Conservation (phyloP, 352 stramenopile species). For the Pythium coloratum region DNA sequence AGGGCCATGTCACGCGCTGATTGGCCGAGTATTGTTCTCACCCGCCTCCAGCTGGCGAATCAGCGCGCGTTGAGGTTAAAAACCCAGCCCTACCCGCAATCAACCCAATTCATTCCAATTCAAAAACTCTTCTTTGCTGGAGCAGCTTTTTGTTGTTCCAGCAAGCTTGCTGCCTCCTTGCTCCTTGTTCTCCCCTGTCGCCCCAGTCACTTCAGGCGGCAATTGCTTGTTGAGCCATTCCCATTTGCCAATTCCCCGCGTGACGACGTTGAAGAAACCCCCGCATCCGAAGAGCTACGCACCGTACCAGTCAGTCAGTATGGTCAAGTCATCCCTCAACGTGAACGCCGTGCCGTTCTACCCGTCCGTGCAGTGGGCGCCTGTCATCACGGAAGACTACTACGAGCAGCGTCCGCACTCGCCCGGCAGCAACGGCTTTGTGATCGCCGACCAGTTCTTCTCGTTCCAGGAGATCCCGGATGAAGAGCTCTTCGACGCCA, state of each 20-base stretch:
- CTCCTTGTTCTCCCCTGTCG: not conserved
- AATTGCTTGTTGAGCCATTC: slow-evolving; percentile 1
- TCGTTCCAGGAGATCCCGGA: slow-evolving; percentile 57
- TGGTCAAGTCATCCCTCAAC: slow-evolving; percentile 32
- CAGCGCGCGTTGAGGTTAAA: slow-evolving; percentile 26
- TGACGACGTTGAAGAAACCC: slow-evolving; percentile 6
- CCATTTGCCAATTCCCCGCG: slow-evolving; percentile 7
- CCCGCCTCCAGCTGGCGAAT: slow-evolving; percentile 17
- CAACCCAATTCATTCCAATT: not conserved
- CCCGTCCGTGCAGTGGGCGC: slow-evolving; percentile 55
- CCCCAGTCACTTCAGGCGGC: not conserved
- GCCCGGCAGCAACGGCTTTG: slow-evolving; percentile 57
- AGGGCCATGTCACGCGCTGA: not conserved
- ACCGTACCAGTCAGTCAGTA: not conserved
- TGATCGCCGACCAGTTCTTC: slow-evolving; percentile 61
- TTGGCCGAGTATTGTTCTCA: slow-evolving; percentile 20
- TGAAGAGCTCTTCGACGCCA: slow-evolving; percentile 76
- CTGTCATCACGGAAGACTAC: slow-evolving; percentile 64
- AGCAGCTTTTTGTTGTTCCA: not conserved
- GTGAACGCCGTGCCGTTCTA: slow-evolving; percentile 61
- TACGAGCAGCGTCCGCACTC: slow-evolving; percentile 62
- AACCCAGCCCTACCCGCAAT: slow-evolving; percentile 1
- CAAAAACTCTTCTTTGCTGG: not conserved
- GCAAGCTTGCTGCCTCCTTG: not conserved
- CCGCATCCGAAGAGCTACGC: not conserved